A percentile compares a stretch with the other conserved stretches of the same genome.
Evolutionary conservation across 352 stramenopile genomes (phyloP).

Genomic region (Globisporangium yorkense): DNA sequence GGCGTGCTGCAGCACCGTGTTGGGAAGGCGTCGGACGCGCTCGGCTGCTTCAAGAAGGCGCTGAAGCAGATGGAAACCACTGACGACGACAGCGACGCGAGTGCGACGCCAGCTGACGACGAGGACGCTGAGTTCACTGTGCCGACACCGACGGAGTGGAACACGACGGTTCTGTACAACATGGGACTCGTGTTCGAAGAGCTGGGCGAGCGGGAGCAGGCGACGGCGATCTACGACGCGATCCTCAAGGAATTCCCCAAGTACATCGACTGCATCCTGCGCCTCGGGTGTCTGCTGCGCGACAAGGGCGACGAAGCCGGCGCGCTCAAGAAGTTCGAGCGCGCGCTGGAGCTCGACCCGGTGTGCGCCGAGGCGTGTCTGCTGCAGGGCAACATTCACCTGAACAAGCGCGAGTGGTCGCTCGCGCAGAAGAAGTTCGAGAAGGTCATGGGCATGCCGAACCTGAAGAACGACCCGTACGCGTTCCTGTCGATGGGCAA

Average conservation of each 20-base stretch:
- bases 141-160: conserved; percentile 58
- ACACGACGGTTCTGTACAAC: conserved; percentile 96
- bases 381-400: conserved; percentile 95
- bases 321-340: conserved; percentile 90
- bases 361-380: conserved; percentile 91
- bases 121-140: conserved; percentile 24
- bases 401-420: conserved; percentile 93
- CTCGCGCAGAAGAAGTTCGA: conserved; percentile 93
- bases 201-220: conserved; percentile 85
- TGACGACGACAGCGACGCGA: conserved; percentile 13
- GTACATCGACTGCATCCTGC: conserved; percentile 94
- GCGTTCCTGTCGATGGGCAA: conserved; percentile 96
- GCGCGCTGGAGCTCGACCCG: conserved; percentile 88
- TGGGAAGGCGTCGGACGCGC: conserved; percentile 87
- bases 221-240: conserved; percentile 90
- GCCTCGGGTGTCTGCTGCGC: conserved; percentile 91
- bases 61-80: conserved; percentile 43
- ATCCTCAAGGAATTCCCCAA: conserved; percentile 91
- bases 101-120: conserved; percentile 18
- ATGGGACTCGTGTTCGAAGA: conserved; percentile 93
- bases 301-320: conserved; percentile 91
- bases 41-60: conserved; percentile 88
- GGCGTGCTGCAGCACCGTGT: conserved; percentile 78
- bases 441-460: conserved; percentile 92
- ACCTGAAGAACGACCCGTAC: conserved; percentile 95